Percentiles rank a stretch among this genome's conserved stretches.
These are phyloP conservation scores for Candida bentonensis DNA, from an alignment of 805 yeast genomes.

Conservation along the genomic window DNA sequence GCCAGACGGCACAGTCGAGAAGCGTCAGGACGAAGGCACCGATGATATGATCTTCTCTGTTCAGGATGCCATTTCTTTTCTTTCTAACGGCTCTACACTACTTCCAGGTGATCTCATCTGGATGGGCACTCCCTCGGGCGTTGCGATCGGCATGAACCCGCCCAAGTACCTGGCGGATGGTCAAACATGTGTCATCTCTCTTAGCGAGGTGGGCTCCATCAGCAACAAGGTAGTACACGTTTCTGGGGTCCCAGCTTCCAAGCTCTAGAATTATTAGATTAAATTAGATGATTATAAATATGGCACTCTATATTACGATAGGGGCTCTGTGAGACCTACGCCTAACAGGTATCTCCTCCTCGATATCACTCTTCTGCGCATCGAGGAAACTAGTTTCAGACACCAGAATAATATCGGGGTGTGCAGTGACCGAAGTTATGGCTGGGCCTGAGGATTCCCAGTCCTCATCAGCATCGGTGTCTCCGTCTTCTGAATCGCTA, in stretches of 20 bases:
- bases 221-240: conserved; percentile 26
- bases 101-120: conserved; percentile 40
- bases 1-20: conserved; percentile 26
- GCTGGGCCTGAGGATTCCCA: too few species aligned
- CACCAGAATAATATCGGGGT: too few species aligned
- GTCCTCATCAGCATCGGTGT: too few species aligned
- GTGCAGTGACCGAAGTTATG: too few species aligned
- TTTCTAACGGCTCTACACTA: conserved; percentile 38
- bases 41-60: conserved; percentile 36
- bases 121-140: conserved; percentile 47
- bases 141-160: conserved; percentile 33
- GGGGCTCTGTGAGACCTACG: too few species aligned
- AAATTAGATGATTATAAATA: not conserved
- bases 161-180: conserved; percentile 31
- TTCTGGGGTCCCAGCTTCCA: conserved; percentile 2
- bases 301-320: not conserved
- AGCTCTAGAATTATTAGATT: not conserved
- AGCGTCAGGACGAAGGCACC: conserved; percentile 32
- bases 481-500: too few species aligned
- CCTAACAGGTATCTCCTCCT: too few species aligned
- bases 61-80: conserved; percentile 29
- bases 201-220: conserved; percentile 32
- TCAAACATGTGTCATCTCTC: conserved; percentile 29
- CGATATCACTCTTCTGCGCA: too few species aligned
- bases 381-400: too few species aligned